Evolutionary conservation across 495 filamentous ascomycete species (phyloP).

Genomic region (Glonium stellatum): DNA sequence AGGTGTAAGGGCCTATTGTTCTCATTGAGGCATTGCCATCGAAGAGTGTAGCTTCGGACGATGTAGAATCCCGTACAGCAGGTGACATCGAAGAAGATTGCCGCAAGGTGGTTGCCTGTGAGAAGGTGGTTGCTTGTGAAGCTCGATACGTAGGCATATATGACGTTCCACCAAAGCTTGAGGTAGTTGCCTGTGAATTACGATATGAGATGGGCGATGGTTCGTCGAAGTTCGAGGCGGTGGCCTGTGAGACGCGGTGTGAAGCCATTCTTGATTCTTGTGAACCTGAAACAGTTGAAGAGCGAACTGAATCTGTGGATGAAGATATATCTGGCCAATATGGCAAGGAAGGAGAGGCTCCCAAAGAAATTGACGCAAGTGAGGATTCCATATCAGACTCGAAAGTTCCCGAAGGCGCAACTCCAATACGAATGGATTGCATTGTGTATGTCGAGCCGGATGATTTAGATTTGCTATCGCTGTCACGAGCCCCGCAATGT

Average conservation of each 20-base stretch:
- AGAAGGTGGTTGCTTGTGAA: no score
- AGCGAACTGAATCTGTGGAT: background rate
- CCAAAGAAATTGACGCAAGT: background rate
- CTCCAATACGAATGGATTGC: background rate
- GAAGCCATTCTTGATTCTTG: background rate
- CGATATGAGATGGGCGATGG: no score
- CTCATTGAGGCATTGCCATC: background rate
- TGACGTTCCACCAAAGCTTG: no score
- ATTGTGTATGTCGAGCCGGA: no score
- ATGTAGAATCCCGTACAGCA: background rate
- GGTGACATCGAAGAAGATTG: background rate
- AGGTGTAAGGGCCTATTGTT: no score
- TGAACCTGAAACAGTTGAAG: background rate
- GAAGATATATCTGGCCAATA: background rate
- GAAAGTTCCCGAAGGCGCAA: constrained; percentile 1
- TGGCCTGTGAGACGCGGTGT: no score
- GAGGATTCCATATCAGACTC: constrained; percentile 16
- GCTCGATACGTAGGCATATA: no score
- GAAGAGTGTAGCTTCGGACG: background rate
- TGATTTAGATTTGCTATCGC: constrained; percentile 5
- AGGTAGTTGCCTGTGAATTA: no score
- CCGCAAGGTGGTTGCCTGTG: background rate
- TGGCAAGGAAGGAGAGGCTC: background rate
- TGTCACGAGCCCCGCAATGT: constrained; percentile 20
- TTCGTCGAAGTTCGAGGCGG: no score